Conservation (phyloP, 2,329 filamentous ascomycete genomes). For the Hypoxylon sp. region DNA sequence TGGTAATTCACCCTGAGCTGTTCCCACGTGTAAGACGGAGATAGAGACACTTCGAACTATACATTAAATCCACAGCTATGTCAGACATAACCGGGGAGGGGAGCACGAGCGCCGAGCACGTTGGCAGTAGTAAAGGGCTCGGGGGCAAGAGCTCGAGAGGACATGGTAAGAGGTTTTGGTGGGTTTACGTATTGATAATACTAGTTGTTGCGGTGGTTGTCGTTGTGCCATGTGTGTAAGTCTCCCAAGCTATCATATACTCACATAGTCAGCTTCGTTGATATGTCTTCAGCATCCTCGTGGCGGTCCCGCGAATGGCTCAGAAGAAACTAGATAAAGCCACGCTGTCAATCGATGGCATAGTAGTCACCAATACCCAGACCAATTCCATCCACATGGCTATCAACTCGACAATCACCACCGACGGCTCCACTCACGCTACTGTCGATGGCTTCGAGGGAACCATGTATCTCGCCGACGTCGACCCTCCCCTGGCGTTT, state of each 20-base stretch:
- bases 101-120: conserved; percentile 18
- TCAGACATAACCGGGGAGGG: conserved; percentile 11
- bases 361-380: conserved; percentile 62
- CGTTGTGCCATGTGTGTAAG: conserved; percentile 70
- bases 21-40: too few species aligned
- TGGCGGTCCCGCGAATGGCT: conserved; percentile 67
- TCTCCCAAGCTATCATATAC: conserved; percentile 36
- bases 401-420: conserved; percentile 67
- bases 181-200: conserved; percentile 66
- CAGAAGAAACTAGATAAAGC: conserved; percentile 67
- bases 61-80: too few species aligned
- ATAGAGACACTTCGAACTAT: too few species aligned
- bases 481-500: conserved; percentile 61
- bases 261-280: not conserved
- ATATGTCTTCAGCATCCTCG: conserved; percentile 61
- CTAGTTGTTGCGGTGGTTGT: conserved; percentile 61
- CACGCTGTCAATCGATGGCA: conserved; percentile 63
- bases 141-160: conserved; percentile 51
- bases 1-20: not conserved
- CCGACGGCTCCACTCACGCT: conserved; percentile 64
- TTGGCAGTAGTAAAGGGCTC: not conserved
- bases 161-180: conserved; percentile 70
- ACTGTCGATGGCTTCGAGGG: conserved; percentile 63
- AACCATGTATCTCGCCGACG: conserved; percentile 66
- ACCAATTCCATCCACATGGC: conserved; percentile 61